A percentile compares a stretch with the other conserved stretches of the same genome.
Evolutionary conservation across 805 yeast genomes (phyloP).

Genomic region (Lipomyces yamadae): DNA sequence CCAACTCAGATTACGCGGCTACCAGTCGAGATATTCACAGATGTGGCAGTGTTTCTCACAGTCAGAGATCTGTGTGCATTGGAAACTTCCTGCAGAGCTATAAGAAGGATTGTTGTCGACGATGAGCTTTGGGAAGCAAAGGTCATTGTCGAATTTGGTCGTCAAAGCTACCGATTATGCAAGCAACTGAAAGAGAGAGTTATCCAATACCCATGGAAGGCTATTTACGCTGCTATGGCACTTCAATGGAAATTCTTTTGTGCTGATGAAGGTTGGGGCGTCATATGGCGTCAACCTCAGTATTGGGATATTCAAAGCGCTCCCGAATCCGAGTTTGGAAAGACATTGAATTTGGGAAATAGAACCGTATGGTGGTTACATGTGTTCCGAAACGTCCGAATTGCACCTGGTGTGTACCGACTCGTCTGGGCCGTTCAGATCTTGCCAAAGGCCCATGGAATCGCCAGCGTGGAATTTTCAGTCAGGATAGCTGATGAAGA

Average conservation of each 20-base stretch:
- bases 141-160: slow-evolving; percentile 20
- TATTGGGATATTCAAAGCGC: slow-evolving; percentile 19
- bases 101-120: slow-evolving; percentile 15
- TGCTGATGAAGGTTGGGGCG: slow-evolving; percentile 35
- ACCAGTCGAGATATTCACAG: slow-evolving; percentile 24
- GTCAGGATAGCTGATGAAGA: slow-evolving; percentile 22
- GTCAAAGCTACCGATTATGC: slow-evolving; percentile 20
- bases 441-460: neutral
- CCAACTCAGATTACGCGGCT: slow-evolving; percentile 15
- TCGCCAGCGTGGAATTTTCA: slow-evolving; percentile 16
- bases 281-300: slow-evolving; percentile 28
- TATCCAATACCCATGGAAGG: slow-evolving; percentile 14
- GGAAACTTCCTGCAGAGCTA: slow-evolving; percentile 6
- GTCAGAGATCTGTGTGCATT: slow-evolving; percentile 14
- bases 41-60: slow-evolving; percentile 13
- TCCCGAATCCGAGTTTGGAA: slow-evolving; percentile 23
- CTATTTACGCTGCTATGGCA: slow-evolving; percentile 20
- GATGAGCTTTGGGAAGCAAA: slow-evolving; percentile 28
- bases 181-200: slow-evolving; percentile 9
- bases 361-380: slow-evolving; percentile 32
- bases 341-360: slow-evolving; percentile 17
- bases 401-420: slow-evolving; percentile 31
- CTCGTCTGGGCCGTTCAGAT: slow-evolving; percentile 29
- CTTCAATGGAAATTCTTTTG: slow-evolving; percentile 32
- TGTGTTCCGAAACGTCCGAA: slow-evolving; percentile 24